A percentile compares a stretch with the other conserved stretches of the same genome.
phyloP scores from a whole-genome alignment of 2,329 filamentous ascomycete species.

The Aspergillus sp. region DNA sequence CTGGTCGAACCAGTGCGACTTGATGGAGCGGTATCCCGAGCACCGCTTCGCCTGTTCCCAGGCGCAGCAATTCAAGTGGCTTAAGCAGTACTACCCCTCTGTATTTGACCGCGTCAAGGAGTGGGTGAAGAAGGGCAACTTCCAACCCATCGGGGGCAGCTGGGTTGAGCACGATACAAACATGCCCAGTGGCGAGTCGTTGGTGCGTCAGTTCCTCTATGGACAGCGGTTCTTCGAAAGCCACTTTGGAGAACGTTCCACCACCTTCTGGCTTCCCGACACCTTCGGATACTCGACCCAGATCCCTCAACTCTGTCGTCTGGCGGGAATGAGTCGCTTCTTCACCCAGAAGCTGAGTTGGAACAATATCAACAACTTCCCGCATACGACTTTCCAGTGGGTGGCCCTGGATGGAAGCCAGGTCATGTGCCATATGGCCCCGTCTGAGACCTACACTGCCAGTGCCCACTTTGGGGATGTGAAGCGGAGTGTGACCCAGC shows the following conservation, averaged over 20 bases:
- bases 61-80: slow-evolving; percentile 97
- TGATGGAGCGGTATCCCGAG: slow-evolving; percentile 94
- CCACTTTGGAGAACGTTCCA: slow-evolving; percentile 82
- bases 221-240: slow-evolving; percentile 94
- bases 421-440: slow-evolving; percentile 96
- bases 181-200: slow-evolving; percentile 89
- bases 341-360: slow-evolving; percentile 98
- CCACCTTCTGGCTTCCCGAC: slow-evolving; percentile 96
- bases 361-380: slow-evolving; percentile 99
- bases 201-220: slow-evolving; percentile 91
- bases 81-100: slow-evolving; percentile 82
- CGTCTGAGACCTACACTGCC: slow-evolving; percentile 91
- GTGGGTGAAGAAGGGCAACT: slow-evolving; percentile 85
- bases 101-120: slow-evolving; percentile 86
- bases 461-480: slow-evolving; percentile 94
- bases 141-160: slow-evolving; percentile 93
- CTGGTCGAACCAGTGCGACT: slow-evolving; percentile 93
- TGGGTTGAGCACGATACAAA: slow-evolving; percentile 99
- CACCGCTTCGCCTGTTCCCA: slow-evolving; percentile 89
- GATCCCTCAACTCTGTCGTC: slow-evolving; percentile 85
- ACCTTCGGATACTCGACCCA: slow-evolving; percentile 97
- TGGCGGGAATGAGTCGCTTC: slow-evolving; percentile 95
- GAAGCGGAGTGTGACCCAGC: slow-evolving; percentile 80
- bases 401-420: slow-evolving; percentile 92
- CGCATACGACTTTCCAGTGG: slow-evolving; percentile 99